Base-by-base conservation (phyloP, 1,284 basidiomycete genomes). In the Chiua sp. region DNA sequence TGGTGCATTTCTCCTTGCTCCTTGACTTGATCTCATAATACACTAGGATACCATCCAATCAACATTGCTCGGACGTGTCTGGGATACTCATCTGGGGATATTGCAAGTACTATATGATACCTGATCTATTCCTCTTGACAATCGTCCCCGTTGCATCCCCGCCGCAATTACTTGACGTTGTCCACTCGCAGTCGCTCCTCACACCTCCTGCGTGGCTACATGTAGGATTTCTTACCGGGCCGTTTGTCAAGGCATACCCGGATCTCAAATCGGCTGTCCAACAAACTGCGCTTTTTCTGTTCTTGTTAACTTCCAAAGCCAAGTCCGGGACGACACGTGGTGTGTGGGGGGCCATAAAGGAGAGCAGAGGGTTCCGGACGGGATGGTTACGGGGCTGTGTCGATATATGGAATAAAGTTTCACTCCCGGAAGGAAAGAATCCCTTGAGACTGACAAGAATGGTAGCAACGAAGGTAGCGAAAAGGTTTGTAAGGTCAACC, bases 251-350 rank as follows among this genome's bases (percentile, higher is more conserved):
- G 7, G 66, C 69, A 0, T 65, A 81, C 51, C 68, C 79, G 0
- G 73, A 77, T 0, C 59, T 77, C 0, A 67, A 76, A 15, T 72
- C 80, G 30, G 71, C 79, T 6, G 75, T 90, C 12, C 87, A 93
- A 63, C 78, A 87, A 65, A 73, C 77, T 23, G 72, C 91, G 3
- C 73, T 96, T 51, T 90, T 93, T 69, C 90, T 91, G 0, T 86
- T 87, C 65, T 75, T 96, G 22, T 74, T 96, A 16, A 88, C 86
- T 62, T 88, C 88, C 7, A 92, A 91, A 68, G 77, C 88, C 6
- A 82, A 86, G 51, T 84, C 87, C 62, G 87, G 85, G 65, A 87
- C 86, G 0, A 80, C 84, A 0, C 79, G 82, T 32, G 70, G 81
- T 28, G 84, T 87, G 0, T 94, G 93, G 92, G 84, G 86, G 59